phyloP scores from a whole-genome alignment of 768 basidiomycete species.

The Termitomyces sp. region DNA sequence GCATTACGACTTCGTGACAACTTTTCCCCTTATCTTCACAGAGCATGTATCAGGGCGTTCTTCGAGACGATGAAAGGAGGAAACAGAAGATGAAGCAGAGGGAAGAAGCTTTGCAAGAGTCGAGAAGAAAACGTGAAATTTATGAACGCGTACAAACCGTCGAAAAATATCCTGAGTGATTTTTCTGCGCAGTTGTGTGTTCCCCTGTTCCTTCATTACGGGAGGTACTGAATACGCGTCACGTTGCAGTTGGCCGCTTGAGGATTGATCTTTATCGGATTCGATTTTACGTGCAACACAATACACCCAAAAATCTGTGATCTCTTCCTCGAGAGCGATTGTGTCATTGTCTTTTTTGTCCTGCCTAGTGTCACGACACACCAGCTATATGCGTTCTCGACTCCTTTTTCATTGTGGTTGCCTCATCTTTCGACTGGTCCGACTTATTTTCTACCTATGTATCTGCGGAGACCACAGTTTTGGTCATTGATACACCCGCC shows the following conservation, averaged over 20 bases:
- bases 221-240: background rate
- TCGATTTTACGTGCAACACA: background rate
- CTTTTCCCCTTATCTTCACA: conserved; percentile 23
- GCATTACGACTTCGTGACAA: background rate
- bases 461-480: background rate
- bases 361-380: background rate
- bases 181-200: background rate
- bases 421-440: background rate
- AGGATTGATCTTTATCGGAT: too few species aligned
- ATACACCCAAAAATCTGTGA: background rate
- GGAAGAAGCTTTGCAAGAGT: conserved; percentile 56
- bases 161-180: conserved; percentile 10
- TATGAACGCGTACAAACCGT: conserved; percentile 54
- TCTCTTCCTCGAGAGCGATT: background rate
- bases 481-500: background rate
- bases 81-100: conserved; percentile 64
- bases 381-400: background rate
- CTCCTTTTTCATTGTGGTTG: background rate
- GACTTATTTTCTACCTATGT: background rate
- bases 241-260: background rate
- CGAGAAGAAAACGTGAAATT: conserved; percentile 54
- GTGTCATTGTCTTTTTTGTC: background rate
- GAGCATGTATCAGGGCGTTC: conserved; percentile 90
- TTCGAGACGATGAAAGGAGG: conserved; percentile 83
- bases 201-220: background rate